Evolutionary conservation across 1,284 basidiomycete genomes (phyloP).

Genomic region (Calocybe gambosa): DNA sequence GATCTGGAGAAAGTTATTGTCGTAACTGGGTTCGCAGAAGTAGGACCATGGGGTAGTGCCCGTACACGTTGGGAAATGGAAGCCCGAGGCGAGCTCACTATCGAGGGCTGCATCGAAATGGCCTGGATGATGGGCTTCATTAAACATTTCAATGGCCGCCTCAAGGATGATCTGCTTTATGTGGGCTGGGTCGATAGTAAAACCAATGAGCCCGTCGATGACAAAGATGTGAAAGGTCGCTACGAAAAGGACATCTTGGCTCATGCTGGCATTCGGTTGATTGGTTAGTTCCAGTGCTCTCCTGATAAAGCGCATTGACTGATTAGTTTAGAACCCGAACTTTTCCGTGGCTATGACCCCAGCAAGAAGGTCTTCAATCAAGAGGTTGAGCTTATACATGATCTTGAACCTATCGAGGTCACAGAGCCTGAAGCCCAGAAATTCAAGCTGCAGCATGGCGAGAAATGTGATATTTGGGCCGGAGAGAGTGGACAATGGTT

Average conservation of each 20-base stretch:
- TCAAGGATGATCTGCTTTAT: constrained; percentile 88
- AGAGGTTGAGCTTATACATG: constrained; percentile 95
- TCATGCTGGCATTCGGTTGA: constrained; percentile 93
- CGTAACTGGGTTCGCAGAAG: constrained; percentile 94
- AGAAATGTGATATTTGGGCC: constrained; percentile 94
- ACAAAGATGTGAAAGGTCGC: constrained; percentile 91
- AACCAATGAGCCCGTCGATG: constrained; percentile 94
- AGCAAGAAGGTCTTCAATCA: constrained; percentile 97
- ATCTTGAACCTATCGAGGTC: constrained; percentile 94
- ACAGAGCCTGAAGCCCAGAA: constrained; percentile 87
- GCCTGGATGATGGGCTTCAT: constrained; percentile 99
- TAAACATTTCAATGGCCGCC: constrained; percentile 96
- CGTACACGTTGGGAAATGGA: constrained; percentile 99
- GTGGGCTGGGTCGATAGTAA: constrained; percentile 98
- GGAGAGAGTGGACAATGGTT: constrained; percentile 90
- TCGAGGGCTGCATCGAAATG: constrained; percentile 98
- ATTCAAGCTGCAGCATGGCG: constrained; percentile 96
- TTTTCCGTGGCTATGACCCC: constrained; percentile 97
- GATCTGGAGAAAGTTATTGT: constrained; percentile 96
- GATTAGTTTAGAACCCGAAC: constrained; percentile 75
- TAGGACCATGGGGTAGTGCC: constrained; percentile 98
- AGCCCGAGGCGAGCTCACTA: constrained; percentile 87
- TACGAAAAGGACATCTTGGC: constrained; percentile 93
- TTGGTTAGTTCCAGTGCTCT: constrained; percentile 53
- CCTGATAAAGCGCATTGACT: constrained; percentile 11